Evolutionary conservation across 495 filamentous ascomycete genomes (phyloP).

Genomic region (Penicillium angulare): DNA sequence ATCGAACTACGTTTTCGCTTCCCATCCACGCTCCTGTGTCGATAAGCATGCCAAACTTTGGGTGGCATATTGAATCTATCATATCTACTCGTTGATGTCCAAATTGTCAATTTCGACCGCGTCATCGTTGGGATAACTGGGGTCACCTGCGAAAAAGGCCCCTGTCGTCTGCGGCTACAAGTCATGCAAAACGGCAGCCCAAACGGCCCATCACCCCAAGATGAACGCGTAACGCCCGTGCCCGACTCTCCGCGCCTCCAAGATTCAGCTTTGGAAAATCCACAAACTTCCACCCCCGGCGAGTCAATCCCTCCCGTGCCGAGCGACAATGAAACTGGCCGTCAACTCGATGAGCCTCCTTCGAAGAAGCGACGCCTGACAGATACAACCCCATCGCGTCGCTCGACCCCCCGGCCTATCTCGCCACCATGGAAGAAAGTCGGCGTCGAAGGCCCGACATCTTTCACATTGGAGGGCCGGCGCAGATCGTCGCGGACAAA

Average conservation of each 20-base stretch:
- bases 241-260: conserved; percentile 24
- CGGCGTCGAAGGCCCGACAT: conserved; percentile 82
- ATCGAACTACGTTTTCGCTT: conserved; percentile 33
- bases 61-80: conserved; percentile 47
- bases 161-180: conserved; percentile 50
- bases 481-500: conserved; percentile 87
- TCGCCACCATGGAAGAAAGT: conserved; percentile 96
- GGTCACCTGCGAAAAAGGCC: conserved; percentile 53
- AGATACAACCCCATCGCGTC: conserved; percentile 43
- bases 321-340: conserved; percentile 32
- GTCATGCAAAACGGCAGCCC: conserved; percentile 59
- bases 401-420: conserved; percentile 48
- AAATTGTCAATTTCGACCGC: conserved; percentile 58
- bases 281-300: conserved; percentile 24
- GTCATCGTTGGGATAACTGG: conserved; percentile 65
- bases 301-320: conserved; percentile 31
- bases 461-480: conserved; percentile 76
- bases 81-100: conserved; percentile 62
- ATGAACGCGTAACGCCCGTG: conserved; percentile 46
- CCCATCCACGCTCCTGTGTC: conserved; percentile 38
- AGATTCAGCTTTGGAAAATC: conserved; percentile 21
- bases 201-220: conserved; percentile 45
- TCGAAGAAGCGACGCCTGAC: conserved; percentile 72
- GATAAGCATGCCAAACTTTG: conserved; percentile 64
- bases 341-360: conserved; percentile 54